Conservation (phyloP, 192 early-diverging fungal genomes). For the Coemansia sp. region DNA sequence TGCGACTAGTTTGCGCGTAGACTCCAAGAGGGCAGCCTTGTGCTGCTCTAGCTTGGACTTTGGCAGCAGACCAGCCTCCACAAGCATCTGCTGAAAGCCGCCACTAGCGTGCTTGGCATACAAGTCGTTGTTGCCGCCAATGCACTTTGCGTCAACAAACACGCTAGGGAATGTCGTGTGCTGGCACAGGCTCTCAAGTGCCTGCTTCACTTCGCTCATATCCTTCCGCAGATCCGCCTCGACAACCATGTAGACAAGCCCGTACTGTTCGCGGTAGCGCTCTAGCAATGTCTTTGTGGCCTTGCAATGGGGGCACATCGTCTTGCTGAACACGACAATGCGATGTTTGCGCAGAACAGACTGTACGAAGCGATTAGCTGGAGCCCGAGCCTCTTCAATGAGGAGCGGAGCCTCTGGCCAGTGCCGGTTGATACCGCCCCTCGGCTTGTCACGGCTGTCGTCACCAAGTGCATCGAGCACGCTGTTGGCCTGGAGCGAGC, state of each 20-base stretch:
- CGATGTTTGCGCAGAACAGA: slow-evolving; percentile 18
- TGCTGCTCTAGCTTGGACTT: neutral
- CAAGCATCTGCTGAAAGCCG: neutral
- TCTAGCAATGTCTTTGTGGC: slow-evolving; percentile 59
- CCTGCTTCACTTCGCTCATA: slow-evolving; percentile 53
- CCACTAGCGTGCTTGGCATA: slow-evolving; percentile 9
- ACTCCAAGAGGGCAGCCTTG: neutral
- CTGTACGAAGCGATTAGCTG: slow-evolving; percentile 22
- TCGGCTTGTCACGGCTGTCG: neutral
- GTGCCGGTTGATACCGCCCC: neutral
- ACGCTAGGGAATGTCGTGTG: slow-evolving; percentile 65
- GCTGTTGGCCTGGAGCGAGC: neutral
- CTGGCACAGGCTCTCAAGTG: slow-evolving; percentile 50
- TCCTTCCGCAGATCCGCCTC: slow-evolving; percentile 48
- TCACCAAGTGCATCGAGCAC: neutral
- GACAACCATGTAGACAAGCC: slow-evolving; percentile 51
- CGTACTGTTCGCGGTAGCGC: slow-evolving; percentile 15
- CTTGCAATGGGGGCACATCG: slow-evolving; percentile 64
- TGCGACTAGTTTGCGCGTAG: neutral
- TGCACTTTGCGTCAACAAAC: slow-evolving; percentile 61
- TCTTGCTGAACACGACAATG: slow-evolving; percentile 69
- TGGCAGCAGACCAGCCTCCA: neutral
- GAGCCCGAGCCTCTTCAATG: neutral
- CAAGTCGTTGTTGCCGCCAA: slow-evolving; percentile 54
- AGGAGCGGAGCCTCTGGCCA: neutral